These are phyloP conservation scores for Avena eriantha DNA, from an alignment of 176 grass and related monocot species.

Conservation along the genomic window DNA sequence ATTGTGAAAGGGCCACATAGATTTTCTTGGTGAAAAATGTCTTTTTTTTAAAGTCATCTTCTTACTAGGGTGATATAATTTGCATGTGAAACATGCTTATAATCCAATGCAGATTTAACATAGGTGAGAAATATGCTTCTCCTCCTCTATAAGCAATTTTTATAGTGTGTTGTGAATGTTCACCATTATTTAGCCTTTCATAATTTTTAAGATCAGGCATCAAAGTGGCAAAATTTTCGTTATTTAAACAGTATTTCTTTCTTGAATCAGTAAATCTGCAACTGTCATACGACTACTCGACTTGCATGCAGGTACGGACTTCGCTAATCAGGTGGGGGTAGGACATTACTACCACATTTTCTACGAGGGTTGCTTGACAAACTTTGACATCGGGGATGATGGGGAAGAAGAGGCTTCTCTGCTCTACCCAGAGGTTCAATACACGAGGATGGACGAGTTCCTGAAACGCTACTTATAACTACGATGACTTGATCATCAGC, in stretches of 20 bases:
- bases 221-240: too few species aligned
- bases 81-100: not conserved
- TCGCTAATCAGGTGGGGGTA: slow-evolving; percentile 28
- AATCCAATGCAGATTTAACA: not conserved
- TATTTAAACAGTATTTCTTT: too few species aligned
- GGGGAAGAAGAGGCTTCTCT: slow-evolving; percentile 54
- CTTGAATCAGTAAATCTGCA: too few species aligned
- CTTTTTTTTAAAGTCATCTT: not conserved
- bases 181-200: too few species aligned
- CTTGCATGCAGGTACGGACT: slow-evolving; percentile 31
- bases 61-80: not conserved
- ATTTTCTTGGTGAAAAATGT: not conserved
- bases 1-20: not conserved
- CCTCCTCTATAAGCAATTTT: too few species aligned
- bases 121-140: not conserved
- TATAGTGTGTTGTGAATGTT: too few species aligned
- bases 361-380: slow-evolving; percentile 59
- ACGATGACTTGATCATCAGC: not conserved
- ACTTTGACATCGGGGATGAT: slow-evolving; percentile 56
- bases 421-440: slow-evolving; percentile 62
- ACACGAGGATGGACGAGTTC: slow-evolving; percentile 45
- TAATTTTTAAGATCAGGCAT: too few species aligned
- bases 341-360: slow-evolving; percentile 69
- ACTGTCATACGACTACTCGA: too few species aligned
- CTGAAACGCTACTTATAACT: slow-evolving; percentile 52